Evolutionary conservation across 2,329 filamentous ascomycete genomes (phyloP).

Genomic region (Calonectria multiphialidica): DNA sequence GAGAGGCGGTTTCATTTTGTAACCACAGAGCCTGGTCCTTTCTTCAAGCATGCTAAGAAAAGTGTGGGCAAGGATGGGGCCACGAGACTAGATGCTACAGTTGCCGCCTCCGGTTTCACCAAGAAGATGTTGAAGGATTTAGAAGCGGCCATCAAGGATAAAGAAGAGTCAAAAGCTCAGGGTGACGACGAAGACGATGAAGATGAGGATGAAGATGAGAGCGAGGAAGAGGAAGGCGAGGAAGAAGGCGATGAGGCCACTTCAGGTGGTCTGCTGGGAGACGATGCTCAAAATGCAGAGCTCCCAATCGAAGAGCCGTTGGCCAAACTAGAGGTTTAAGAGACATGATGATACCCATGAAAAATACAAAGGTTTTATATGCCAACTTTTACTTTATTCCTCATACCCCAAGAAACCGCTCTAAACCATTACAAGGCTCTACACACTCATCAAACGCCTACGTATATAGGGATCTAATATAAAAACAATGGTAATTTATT

Average conservation of each 20-base stretch:
- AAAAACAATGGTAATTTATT: conserved; percentile 41
- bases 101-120: conserved; percentile 94
- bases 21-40: conserved; percentile 84
- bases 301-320: conserved; percentile 42
- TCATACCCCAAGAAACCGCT: background rate
- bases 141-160: conserved; percentile 88
- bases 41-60: conserved; percentile 87
- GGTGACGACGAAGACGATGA: conserved; percentile 48
- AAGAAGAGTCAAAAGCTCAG: conserved; percentile 64
- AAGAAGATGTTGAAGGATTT: conserved; percentile 97
- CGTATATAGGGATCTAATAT: background rate
- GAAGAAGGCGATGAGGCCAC: conserved; percentile 28
- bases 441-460: background rate
- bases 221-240: conserved; percentile 43
- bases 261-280: conserved; percentile 36
- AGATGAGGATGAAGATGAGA: conserved; percentile 46
- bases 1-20: conserved; percentile 89
- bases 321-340: conserved; percentile 44
- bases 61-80: conserved; percentile 73
- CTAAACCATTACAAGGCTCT: too few species aligned
- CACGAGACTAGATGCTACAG: conserved; percentile 84
- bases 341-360: conserved; percentile 39
- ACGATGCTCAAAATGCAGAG: conserved; percentile 31
- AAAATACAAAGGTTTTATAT: conserved; percentile 19
- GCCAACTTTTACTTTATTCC: conserved; percentile 9